Evolutionary conservation across 2,329 filamentous ascomycete species (phyloP).

Genomic region (Remersonia thermophila): DNA sequence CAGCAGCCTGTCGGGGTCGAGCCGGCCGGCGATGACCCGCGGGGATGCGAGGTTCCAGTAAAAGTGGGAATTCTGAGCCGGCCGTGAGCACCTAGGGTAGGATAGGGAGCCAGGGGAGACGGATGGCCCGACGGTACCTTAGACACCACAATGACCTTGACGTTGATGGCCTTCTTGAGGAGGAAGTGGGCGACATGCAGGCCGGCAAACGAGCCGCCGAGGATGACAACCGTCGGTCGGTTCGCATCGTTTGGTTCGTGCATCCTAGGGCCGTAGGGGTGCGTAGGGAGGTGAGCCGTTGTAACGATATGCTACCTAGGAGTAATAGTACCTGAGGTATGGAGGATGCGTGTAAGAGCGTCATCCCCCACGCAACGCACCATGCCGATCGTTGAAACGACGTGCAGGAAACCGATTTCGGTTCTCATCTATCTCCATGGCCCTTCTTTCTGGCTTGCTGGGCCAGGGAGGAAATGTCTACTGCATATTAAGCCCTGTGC

Average conservation of each 20-base stretch:
- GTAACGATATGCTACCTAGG: no score
- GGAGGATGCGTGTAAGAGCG: no score
- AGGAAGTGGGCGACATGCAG: conserved; percentile 41
- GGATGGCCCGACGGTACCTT: conserved; percentile 29
- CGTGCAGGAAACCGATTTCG: no score
- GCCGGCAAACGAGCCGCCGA: conserved; percentile 43
- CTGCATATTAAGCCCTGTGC: no score
- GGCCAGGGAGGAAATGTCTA: no score
- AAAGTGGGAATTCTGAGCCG: conserved; percentile 40
- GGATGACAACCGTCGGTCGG: conserved; percentile 40
- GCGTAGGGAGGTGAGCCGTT: no score
- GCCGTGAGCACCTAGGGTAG: conserved; percentile 1
- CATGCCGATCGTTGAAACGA: no score
- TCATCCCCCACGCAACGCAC: no score
- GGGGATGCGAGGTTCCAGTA: conserved; percentile 47
- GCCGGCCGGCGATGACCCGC: conserved; percentile 38
- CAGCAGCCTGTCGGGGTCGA: conserved; percentile 39
- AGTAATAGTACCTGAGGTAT: no score
- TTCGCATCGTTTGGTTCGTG: conserved; percentile 29
- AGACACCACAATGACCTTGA: conserved; percentile 44
- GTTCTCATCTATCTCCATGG: no score
- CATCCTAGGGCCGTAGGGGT: neutral
- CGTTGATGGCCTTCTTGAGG: conserved; percentile 37
- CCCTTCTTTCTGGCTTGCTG: no score
- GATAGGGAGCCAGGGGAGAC: neutral